phyloP scores from a whole-genome alignment of 257 asterid species.

The Paulownia fortunei region DNA sequence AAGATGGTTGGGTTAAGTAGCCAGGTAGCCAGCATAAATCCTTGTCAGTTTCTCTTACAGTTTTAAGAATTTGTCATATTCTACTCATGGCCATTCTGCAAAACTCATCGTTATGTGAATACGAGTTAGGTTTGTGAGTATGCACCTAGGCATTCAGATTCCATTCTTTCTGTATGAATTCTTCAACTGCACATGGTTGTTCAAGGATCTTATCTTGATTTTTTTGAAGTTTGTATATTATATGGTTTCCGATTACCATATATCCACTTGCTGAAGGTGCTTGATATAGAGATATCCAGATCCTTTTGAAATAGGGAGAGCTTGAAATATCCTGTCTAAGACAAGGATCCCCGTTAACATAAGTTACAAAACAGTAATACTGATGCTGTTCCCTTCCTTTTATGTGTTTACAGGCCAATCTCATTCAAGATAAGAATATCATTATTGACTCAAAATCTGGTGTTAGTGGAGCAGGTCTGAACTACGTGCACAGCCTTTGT shows the following conservation, averaged over 20 bases:
- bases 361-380: neutral
- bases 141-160: neutral
- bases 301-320: neutral
- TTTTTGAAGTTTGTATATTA: neutral
- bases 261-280: neutral
- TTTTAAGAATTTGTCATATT: neutral
- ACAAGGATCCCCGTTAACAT: too few relatives aligned
- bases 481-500: constrained; percentile 11
- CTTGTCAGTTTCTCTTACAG: neutral
- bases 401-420: constrained; percentile 70
- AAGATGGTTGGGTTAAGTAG: too few relatives aligned
- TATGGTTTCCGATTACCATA: neutral
- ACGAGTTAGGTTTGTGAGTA: too few relatives aligned
- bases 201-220: neutral
- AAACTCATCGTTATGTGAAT: too few relatives aligned
- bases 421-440: constrained; percentile 74
- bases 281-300: neutral
- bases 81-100: too few relatives aligned
- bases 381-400: neutral
- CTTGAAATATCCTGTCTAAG: neutral
- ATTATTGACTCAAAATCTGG: constrained; percentile 96
- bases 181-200: too few relatives aligned
- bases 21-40: too few relatives aligned
- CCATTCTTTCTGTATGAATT: neutral
- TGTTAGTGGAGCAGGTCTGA: constrained; percentile 97